Conservation (phyloP, 768 basidiomycete species). For the Asterophora lycoperdoides region DNA sequence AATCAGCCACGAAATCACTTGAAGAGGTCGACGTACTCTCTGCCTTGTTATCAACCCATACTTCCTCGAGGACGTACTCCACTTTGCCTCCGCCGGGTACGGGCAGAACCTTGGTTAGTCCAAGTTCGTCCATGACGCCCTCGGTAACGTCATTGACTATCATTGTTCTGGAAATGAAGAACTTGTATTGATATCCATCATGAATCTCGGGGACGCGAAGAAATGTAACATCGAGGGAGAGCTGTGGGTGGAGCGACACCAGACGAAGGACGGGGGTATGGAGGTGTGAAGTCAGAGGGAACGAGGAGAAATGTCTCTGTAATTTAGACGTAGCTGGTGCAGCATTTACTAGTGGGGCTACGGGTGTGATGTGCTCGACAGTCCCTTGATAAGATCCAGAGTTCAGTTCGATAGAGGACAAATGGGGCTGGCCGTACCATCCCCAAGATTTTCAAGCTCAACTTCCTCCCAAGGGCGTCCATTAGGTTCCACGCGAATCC, state of each 20-base stretch:
- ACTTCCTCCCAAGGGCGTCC: conserved; percentile 70
- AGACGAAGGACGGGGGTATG: conserved; percentile 65
- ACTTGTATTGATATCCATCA: conserved; percentile 63
- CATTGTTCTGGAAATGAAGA: conserved; percentile 57
- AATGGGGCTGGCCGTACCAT: conserved; percentile 39
- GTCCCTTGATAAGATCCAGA: conserved; percentile 36
- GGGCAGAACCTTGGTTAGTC: conserved; percentile 60
- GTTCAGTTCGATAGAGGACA: background rate
- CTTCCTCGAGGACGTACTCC: conserved; percentile 73
- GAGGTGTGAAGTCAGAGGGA: conserved; percentile 63
- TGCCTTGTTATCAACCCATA: conserved; percentile 47
- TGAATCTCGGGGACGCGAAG: conserved; percentile 72
- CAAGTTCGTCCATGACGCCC: conserved; percentile 56
- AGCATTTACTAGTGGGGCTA: conserved; percentile 51
- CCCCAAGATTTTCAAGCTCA: conserved; percentile 59
- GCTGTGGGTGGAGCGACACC: conserved; percentile 61
- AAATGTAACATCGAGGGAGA: conserved; percentile 53
- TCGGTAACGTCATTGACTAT: conserved; percentile 55
- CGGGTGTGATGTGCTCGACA: conserved; percentile 36
- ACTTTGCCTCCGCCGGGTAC: conserved; percentile 64
- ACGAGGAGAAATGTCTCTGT: conserved; percentile 62
- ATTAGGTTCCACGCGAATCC: conserved; percentile 49
- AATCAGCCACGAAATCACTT: conserved; percentile 13
- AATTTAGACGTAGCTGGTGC: conserved; percentile 28
- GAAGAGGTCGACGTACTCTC: conserved; percentile 43